Evolutionary conservation across 768 basidiomycete species (phyloP), one percentile per base, ranked within the genome.

Genomic region (Leucocoprinus sp.): DNA sequence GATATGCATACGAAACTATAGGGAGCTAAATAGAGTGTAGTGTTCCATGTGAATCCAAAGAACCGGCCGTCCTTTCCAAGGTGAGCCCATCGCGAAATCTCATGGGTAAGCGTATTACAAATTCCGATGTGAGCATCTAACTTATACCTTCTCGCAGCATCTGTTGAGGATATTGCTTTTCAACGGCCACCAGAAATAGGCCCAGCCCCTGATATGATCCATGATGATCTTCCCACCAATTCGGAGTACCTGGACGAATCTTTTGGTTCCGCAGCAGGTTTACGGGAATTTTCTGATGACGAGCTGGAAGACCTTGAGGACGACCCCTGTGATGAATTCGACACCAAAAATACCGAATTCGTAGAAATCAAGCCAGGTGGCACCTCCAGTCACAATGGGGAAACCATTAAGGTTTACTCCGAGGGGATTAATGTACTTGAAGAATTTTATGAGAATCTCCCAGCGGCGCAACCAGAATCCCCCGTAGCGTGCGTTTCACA

Each of bases 181-280:
- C 75, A 69, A 40, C 69, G 66, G 34, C 57, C 81, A 5, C 90
- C 90, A 2, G 83, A 90, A 52, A 69, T 95, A 33, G 84, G 85
- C 17, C 74, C 79, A 8, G 75, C 80, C 7, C 82, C 88, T 11
- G 95, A 97, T 61, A 81, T 96, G 80, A 83, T 98, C 46, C 68
- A 71, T 24, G 95, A 98, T 55, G 93, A 98, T 59, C 67, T 98
- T 7, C 95, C 95, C 0, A 84, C 74, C 17, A 95, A 98, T 60
- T 64, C 72, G 37, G 88, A 93, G 57, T 98, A 93, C 56, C 69
- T 98, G 37, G 89, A 92, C 52, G 78, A 76, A 42, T 84, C 87
- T 2, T 88, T 89, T 52, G 82, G 84, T 31, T 66, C 85, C 18
- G 81, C 87, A 14, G 84, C 80, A 4, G 89, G 89, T 11, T 65